A percentile compares a stretch with the other conserved stretches of the same genome.
Conservation (phyloP, 2,329 filamentous ascomycete species). For the Colletotrichum zoysiae region DNA sequence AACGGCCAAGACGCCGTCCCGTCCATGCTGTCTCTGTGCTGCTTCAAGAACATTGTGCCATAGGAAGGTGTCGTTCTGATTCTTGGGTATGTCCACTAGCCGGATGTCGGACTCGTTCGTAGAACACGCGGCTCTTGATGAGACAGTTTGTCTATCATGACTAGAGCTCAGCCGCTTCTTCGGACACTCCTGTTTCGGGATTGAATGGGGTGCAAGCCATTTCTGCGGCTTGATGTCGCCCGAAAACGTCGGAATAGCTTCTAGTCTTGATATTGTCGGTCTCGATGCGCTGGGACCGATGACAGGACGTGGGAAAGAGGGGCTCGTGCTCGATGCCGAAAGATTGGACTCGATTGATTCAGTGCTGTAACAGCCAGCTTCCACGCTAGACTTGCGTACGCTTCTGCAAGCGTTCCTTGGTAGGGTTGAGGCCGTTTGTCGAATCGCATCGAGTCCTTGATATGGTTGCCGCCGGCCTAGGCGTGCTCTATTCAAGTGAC, state of each 20-base stretch:
- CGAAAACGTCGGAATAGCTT: background rate
- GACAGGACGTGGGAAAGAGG: background rate
- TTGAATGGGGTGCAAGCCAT: background rate
- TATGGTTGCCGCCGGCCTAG: conserved; percentile 25
- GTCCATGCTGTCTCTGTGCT: conserved; percentile 43
- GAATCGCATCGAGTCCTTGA: conserved; percentile 27
- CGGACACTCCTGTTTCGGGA: background rate
- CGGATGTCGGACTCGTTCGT: background rate
- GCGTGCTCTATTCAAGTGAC: conserved; percentile 45
- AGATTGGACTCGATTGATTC: background rate
- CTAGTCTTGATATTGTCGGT: background rate
- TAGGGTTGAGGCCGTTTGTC: conserved; percentile 12
- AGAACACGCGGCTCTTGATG: background rate
- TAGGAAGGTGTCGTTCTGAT: conserved; percentile 36
- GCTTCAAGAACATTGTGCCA: conserved; percentile 44
- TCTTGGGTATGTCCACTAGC: conserved; percentile 23
- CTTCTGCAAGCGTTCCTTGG: conserved; percentile 8
- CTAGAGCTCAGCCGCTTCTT: background rate
- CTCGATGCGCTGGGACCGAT: background rate
- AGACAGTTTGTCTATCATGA: background rate
- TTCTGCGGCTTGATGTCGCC: background rate
- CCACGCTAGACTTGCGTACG: background rate
- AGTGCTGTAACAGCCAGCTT: background rate
- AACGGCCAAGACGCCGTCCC: conserved; percentile 45
- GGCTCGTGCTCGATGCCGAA: background rate